Base-by-base conservation (phyloP, 129 eudicot species). In the Saussurea involucrata region DNA sequence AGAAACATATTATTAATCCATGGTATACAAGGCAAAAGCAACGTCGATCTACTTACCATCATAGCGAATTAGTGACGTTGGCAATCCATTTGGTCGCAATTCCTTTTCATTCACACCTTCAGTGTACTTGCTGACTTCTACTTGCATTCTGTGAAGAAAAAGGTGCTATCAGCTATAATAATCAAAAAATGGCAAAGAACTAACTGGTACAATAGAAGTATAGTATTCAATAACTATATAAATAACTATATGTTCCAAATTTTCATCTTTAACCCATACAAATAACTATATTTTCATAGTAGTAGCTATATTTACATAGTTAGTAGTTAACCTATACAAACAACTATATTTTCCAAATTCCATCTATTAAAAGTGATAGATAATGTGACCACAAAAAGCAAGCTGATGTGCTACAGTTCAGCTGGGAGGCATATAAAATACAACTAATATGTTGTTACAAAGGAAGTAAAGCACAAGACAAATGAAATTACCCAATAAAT, bases 81-180 rank as follows among this genome's bases (percentile, higher is more conserved):
- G 96, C 86, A 95, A 78, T 37, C 99, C 99, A 84, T 95, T 95
- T 73, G 99, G 99, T 68, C 99, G 79, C 32, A 92, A 37, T 76
- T 84, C 91, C 82, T 90, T 92, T 10, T 95, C 99, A 76, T 75
- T 82, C 63, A 85, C 85, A 21, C 99, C 99, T 85, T 95, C 99
- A 31, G 99, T 95, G 82, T 88, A 95, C 73, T 92, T 95, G 83
- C 97, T 95, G 60, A 95, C 99, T 83, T 95, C 99, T 53, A 95
- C 99, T 92, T 95, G 99, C 99, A 95, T 95, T 86, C 99, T 95
- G 91, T 63, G 58, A 75, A 68, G 49, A 37, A 13, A 37, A 64
- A 13, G 53, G 9, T 27, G 65, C 15, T 21, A 22, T 17, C 76
- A 18, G 18, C 64, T n/a, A 31, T 17, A 44, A 60, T 78, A 20